phyloP scores from a whole-genome alignment of 805 yeast genomes.

The Metschnikowia shivogae region DNA sequence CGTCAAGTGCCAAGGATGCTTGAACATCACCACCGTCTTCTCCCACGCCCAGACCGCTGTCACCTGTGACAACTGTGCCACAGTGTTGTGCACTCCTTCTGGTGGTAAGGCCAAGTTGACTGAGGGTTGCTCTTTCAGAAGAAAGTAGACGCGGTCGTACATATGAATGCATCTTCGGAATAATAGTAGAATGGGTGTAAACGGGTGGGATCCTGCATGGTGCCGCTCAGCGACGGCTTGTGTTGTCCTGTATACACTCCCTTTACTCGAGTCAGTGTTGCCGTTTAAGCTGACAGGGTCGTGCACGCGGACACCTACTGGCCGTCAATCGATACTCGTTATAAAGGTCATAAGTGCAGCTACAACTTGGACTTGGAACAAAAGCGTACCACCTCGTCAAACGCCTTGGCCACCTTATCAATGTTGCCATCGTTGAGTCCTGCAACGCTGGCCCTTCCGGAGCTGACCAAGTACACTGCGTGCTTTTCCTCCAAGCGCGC shows the following conservation, averaged over 20 bases:
- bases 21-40: slow-evolving; percentile 39
- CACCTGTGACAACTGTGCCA: slow-evolving; percentile 39
- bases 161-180: background rate
- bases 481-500: slow-evolving; percentile 69
- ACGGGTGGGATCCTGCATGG: too few relatives aligned
- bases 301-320: too few relatives aligned
- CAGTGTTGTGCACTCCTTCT: slow-evolving; percentile 39
- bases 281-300: too few relatives aligned
- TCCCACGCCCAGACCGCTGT: slow-evolving; percentile 42
- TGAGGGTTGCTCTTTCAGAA: slow-evolving; percentile 41
- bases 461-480: slow-evolving; percentile 73
- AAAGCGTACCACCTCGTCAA: slow-evolving; percentile 67
- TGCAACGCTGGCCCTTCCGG: slow-evolving; percentile 92
- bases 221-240: too few relatives aligned
- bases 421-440: slow-evolving; percentile 83
- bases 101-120: slow-evolving; percentile 43
- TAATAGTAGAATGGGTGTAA: too few relatives aligned
- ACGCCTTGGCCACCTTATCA: slow-evolving; percentile 70
- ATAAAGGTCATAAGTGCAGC: background rate
- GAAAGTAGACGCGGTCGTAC: slow-evolving; percentile 24
- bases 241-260: too few relatives aligned
- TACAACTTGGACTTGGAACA: slow-evolving; percentile 17
- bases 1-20: slow-evolving; percentile 41
- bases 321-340: too few relatives aligned
- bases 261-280: too few relatives aligned